Evolutionary conservation across 805 yeast genomes (phyloP).

Genomic region (Saccharomycopsis javanensis): DNA sequence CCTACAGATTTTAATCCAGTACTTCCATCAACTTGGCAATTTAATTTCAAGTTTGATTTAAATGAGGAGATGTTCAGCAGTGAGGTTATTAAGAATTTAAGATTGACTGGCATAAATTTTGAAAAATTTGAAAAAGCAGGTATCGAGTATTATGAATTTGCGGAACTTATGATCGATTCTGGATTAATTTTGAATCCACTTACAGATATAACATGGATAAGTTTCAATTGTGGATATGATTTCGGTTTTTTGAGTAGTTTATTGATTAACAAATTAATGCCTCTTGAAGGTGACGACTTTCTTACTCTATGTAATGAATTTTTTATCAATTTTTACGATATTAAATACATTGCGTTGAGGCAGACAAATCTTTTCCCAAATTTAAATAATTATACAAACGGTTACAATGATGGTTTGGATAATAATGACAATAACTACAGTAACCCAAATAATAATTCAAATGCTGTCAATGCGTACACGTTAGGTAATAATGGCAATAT

Average conservation of each 20-base stretch:
- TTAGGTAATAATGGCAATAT: neutral
- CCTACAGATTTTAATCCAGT: constrained; percentile 39
- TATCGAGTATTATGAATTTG: constrained; percentile 68
- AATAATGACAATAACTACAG: neutral
- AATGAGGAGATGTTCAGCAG: constrained; percentile 74
- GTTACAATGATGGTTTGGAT: neutral
- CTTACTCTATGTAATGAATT: constrained; percentile 56
- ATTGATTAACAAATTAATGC: constrained; percentile 66
- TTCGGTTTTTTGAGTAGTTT: constrained; percentile 79
- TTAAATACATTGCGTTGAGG: constrained; percentile 42
- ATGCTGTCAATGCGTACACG: neutral
- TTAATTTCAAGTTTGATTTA: constrained; percentile 78
- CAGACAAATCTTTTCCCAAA: constrained; percentile 25
- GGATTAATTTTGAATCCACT: constrained; percentile 64
- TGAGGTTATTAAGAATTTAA: constrained; percentile 71
- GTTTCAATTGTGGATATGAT: constrained; percentile 92
- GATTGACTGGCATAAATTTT: constrained; percentile 78
- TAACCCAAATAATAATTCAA: constrained; percentile 1
- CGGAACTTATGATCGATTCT: constrained; percentile 74
- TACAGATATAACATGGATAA: constrained; percentile 68
- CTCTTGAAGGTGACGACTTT: constrained; percentile 71
- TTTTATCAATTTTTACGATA: constrained; percentile 78
- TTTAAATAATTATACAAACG: neutral
- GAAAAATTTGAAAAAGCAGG: constrained; percentile 66
- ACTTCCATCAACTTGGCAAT: constrained; percentile 85